Evolutionary conservation across 768 basidiomycete genomes (phyloP), one percentile per base, ranked within the genome.

Genomic region (Flagelloscypha sp.): DNA sequence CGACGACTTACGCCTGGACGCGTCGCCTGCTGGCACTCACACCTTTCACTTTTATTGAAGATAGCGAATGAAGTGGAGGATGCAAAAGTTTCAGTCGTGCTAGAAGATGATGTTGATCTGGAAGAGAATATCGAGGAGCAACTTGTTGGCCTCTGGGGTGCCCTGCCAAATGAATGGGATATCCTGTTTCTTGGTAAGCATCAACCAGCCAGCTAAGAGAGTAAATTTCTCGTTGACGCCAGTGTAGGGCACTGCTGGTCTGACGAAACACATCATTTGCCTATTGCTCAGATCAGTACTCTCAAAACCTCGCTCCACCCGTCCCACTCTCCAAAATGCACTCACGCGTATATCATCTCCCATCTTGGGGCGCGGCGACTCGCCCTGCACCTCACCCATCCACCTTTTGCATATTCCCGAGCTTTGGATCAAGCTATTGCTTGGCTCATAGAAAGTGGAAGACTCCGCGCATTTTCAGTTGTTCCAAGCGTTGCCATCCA

Each of bases 91-190:
- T 61, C 65, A 0, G 38, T 85, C 7, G 63, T 86, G n/a, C 59
- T 85, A 6, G 84, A 86, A 54, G 85, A 86, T 48, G 85, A 87
- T 43, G 59, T 87, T 7, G 80, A 87, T 49, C 77, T 85, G 72
- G 84, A 87, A 56, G 60, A 53, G 20, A 72, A 84, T 44, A 68
- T 81, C 9, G 44, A 57, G 5, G 36, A 48, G 11, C 66, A 70
- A 18, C 49, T 27, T 43, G 12, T 32, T 35, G 39, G 37, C 16
- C 33, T 80, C 24, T 82, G 78, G 79, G 34, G 42, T 4, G 49
- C 52, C 7, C 50, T 86, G 19, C 84, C 84, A 5, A 27, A 23
- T 2, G 62, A 70, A 11, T 86, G 84, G 84, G 84, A 85, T 44
- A 68, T 85, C 16, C 68, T 86, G 12, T 82, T 80, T 44, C 56